These are phyloP conservation scores for Aspergillus sp. DNA, from an alignment of 2,329 filamentous ascomycete species.

Conservation along the genomic window DNA sequence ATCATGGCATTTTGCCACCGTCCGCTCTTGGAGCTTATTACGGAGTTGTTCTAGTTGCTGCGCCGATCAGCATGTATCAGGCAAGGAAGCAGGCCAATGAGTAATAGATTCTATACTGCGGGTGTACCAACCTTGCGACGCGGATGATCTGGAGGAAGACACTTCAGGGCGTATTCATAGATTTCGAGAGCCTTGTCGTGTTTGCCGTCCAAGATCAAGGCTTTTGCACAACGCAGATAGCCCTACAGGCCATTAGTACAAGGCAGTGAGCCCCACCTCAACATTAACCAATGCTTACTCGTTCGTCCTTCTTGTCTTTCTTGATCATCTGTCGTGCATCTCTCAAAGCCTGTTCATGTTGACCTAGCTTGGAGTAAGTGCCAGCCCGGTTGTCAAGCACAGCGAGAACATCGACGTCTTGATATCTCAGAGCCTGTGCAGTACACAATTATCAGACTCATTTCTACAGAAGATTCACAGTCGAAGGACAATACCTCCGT, in stretches of 20 bases:
- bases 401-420: conserved; percentile 31
- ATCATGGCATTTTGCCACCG: conserved; percentile 35
- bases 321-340: conserved; percentile 59
- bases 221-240: conserved; percentile 55
- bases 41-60: conserved; percentile 47
- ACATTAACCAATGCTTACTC: conserved; percentile 30
- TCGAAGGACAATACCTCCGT: conserved; percentile 30
- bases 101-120: background rate
- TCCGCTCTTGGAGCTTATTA: conserved; percentile 40
- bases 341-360: conserved; percentile 51
- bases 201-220: conserved; percentile 47
- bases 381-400: conserved; percentile 57
- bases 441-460: background rate
- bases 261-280: background rate
- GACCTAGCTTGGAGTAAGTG: conserved; percentile 51
- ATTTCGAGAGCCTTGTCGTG: conserved; percentile 53
- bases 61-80: conserved; percentile 4
- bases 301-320: conserved; percentile 48
- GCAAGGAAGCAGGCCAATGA: background rate
- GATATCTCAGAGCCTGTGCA: conserved; percentile 36
- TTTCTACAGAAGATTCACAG: background rate
- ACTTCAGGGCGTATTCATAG: conserved; percentile 58
- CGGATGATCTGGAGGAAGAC: conserved; percentile 42
- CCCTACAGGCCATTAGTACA: conserved; percentile 36
- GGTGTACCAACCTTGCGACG: conserved; percentile 26